Evolutionary conservation across 1,284 basidiomycete genomes (phyloP).

Genomic region (Microbotryum intermedium): DNA sequence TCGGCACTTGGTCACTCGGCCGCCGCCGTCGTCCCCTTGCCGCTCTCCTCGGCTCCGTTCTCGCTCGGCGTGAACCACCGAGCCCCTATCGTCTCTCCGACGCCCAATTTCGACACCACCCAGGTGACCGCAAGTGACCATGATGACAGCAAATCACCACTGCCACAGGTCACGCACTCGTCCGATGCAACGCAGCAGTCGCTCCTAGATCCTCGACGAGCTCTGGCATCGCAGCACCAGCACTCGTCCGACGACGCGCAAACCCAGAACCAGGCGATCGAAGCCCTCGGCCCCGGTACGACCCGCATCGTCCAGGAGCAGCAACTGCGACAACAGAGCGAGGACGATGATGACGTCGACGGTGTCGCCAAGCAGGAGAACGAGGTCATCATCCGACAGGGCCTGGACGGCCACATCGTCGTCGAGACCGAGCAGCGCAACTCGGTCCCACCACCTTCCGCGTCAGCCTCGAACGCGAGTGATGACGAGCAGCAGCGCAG

Average conservation of each 20-base stretch:
- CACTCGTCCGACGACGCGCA: background rate
- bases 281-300: background rate
- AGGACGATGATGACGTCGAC: background rate
- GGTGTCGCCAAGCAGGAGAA: background rate
- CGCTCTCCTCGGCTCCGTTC: no score
- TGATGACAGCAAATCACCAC: no score
- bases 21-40: no score
- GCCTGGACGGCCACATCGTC: background rate
- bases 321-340: background rate
- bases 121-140: no score
- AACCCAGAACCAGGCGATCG: background rate
- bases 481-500: no score
- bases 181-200: no score
- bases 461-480: no score
- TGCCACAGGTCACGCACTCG: no score
- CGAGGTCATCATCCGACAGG: constrained; percentile 1
- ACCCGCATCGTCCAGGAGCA: background rate
- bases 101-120: no score
- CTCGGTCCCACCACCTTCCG: background rate
- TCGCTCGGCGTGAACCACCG: no score
- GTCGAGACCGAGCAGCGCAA: constrained; percentile 1
- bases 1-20: no score
- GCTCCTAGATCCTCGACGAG: background rate
- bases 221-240: constrained; percentile 3
- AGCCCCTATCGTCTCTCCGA: no score